Evolutionary conservation across 352 stramenopile genomes (phyloP), one percentile per base, ranked within the genome.

Genomic region (Phytophthora meadii): DNA sequence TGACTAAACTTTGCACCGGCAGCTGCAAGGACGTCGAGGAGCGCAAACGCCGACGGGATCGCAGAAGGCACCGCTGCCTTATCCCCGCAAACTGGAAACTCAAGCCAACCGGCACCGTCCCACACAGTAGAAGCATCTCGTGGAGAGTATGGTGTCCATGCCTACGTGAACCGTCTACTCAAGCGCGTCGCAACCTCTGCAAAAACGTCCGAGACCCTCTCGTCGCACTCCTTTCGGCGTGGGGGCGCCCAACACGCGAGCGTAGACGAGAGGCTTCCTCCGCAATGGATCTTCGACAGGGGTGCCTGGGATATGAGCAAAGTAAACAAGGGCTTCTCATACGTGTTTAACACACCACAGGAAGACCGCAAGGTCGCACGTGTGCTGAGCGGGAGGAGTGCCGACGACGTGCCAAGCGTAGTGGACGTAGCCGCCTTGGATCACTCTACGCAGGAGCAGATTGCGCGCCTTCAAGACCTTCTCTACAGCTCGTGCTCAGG

Each of bases 311-410:
- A 79, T 44, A 62, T 78, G 61, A 68, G 19, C 3, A 61, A 50
- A 0, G 72, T 53, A 0, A 80, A 70, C 46, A 78, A 83, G 17
- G 61, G 22, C 0, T 75, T 80, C 27, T 49, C 47, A 0, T 77
- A 74, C 49, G 61, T 72, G 3, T 65, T 45, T 45, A 74, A 70
- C 40, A 65, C 54, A 1, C 47, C 54, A 17, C 19, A 17, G 2
- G 48, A 70, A n/a, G 41, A 56, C 30, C 9, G 52, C 5, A 55
- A 54, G 5, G 41, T 65, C 0, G 37, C 47, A 0, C 56, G 52
- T 4, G 48, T 65, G 8, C 25, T 70, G 14, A 72, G 70, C 25
- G 70, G 54, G 8, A 53, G 62, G 48, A 37, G 65, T 1, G 36
- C 14, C 0, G 53, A 72, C 17, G 40, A 25, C 1, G 15, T 3